Evolutionary conservation across 2,329 filamentous ascomycete genomes (phyloP).

Genomic region (Apiospora malaysiana): DNA sequence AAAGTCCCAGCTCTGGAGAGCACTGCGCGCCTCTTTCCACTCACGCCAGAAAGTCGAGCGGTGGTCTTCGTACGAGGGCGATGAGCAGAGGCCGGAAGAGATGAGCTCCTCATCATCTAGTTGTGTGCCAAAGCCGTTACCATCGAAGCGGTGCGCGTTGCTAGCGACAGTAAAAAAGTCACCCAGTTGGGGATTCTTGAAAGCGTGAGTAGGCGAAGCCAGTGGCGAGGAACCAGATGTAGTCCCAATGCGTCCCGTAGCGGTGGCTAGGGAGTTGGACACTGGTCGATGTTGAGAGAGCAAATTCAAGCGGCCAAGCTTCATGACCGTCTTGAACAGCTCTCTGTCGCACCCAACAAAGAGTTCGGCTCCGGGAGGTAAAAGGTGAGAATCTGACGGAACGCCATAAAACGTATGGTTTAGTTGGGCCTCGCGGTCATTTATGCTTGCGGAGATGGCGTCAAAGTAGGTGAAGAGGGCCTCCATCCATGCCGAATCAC

Average conservation of each 20-base stretch:
- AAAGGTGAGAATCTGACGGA: slow-evolving; percentile 52
- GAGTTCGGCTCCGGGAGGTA: slow-evolving; percentile 75
- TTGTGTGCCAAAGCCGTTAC: slow-evolving; percentile 66
- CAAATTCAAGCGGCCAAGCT: slow-evolving; percentile 83
- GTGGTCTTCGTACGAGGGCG: slow-evolving; percentile 61
- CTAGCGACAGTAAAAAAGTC: slow-evolving; percentile 60
- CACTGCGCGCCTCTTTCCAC: slow-evolving; percentile 80
- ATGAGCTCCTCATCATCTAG: slow-evolving; percentile 61
- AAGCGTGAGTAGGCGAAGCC: slow-evolving; percentile 49
- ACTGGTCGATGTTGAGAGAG: slow-evolving; percentile 74
- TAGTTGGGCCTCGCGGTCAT: slow-evolving; percentile 87
- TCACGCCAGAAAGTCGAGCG: slow-evolving; percentile 79
- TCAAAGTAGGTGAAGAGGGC: slow-evolving; percentile 95
- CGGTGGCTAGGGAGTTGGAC: slow-evolving; percentile 42
- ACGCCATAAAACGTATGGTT: slow-evolving; percentile 68
- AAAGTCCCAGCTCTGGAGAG: slow-evolving; percentile 83
- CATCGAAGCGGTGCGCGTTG: slow-evolving; percentile 62
- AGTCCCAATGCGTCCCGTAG: slow-evolving; percentile 35
- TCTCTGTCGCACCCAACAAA: slow-evolving; percentile 85
- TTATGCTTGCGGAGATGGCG: slow-evolving; percentile 88
- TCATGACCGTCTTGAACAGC: slow-evolving; percentile 84
- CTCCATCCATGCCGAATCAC: slow-evolving; percentile 87
- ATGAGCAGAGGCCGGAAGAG: slow-evolving; percentile 47
- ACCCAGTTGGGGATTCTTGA: slow-evolving; percentile 47
- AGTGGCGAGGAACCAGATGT: slow-evolving; percentile 47